Conservation (phyloP, 306 rosid species). For the Sphenostylis stenocarpa region DNA sequence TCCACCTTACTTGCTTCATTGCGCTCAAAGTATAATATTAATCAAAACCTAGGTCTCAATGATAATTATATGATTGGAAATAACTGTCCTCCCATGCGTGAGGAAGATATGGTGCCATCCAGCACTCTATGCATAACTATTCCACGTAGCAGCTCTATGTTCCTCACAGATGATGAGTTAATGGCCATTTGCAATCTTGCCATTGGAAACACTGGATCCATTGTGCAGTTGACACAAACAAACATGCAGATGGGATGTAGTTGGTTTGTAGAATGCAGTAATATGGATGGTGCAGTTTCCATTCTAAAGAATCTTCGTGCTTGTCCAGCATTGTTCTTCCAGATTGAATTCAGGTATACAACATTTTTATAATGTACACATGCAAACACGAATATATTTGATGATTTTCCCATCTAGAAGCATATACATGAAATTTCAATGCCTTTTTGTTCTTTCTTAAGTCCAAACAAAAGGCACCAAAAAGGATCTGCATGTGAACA, state of each 20-base stretch:
- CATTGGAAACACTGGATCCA: constrained; percentile 58
- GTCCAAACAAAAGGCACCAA: constrained; percentile 7
- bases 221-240: constrained; percentile 60
- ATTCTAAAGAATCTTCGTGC: constrained; percentile 61
- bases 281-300: constrained; percentile 62
- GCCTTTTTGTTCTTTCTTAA: constrained; percentile 3
- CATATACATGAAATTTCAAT: neutral
- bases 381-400: neutral
- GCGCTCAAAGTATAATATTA: constrained; percentile 60
- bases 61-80: constrained; percentile 56
- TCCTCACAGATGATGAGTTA: constrained; percentile 68
- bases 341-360: constrained; percentile 70
- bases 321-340: constrained; percentile 76
- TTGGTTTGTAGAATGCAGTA: constrained; percentile 80
- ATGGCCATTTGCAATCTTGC: constrained; percentile 69
- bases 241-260: constrained; percentile 62
- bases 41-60: constrained; percentile 51
- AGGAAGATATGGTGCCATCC: constrained; percentile 60
- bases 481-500: constrained; percentile 3
- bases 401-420: constrained; percentile 15
- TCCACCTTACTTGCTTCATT: constrained; percentile 54
- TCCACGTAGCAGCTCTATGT: constrained; percentile 52
- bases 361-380: neutral
- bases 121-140: constrained; percentile 60
- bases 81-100: constrained; percentile 44